Base-by-base conservation (phyloP, 345 rosid genomes). In the Balakata baccata region DNA sequence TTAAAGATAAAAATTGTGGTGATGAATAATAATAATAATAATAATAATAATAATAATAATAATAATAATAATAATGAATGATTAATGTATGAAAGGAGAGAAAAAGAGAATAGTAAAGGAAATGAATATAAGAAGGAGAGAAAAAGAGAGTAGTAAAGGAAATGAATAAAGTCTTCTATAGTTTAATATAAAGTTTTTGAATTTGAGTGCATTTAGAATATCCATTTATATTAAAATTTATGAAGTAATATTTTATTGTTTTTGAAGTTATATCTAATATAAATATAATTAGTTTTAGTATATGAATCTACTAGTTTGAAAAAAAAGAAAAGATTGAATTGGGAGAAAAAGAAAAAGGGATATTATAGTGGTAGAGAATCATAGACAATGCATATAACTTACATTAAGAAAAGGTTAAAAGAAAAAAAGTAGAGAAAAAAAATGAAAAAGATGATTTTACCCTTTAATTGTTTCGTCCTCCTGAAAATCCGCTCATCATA, bases 401-500 rank as follows among this genome's bases (percentile, higher is more conserved):
- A 62, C 74, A 76, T 41, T 57, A 66, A 63, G 76, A 58, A 79
- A 80, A 77, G 51, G 79, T 71, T 75, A 46, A 73, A 58, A 74
- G 38, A 11, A 7, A 61, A 52, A 17, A 39, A 5, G 20, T 0
- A 53, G 23, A 56, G 3, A 6, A 43, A 70, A 43, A 43, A 5
- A n/a, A n/a, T n/a, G n/a, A n/a, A n/a, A n/a, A 43, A 43, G 6
- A 43, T 43, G 9, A 63, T 3, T 5, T n/a, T 62, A 37, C 46
- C 22, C 49, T 54, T 18, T 18, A 18, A 8, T 43, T 46, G 51
- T 64, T 71, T 68, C 62, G 51, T 70, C 66, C 53, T 65, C 83
- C 87, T 73, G 78, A 67, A 85, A 83, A 83, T 85, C 86, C 88
- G 88, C 78, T 69, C 6, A 52, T n/a, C 45, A 83, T 74, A 74